Conservation (phyloP, 2,329 filamentous ascomycete genomes). For the Endothia cerciana region DNA sequence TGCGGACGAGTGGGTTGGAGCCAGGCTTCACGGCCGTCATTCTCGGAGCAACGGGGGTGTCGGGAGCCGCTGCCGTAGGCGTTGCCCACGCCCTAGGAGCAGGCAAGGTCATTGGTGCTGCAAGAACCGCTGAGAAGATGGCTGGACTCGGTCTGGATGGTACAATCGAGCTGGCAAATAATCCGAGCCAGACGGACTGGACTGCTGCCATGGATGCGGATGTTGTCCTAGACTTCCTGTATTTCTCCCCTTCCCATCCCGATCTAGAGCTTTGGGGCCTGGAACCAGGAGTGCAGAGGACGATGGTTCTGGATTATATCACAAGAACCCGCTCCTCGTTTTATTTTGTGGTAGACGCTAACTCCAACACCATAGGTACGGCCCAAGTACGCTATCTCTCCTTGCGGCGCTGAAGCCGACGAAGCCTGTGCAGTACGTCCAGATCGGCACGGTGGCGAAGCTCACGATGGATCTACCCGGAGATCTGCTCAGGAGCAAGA, state of each 20-base stretch:
- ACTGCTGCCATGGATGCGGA: slow-evolving; percentile 51
- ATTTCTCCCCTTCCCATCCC: neutral
- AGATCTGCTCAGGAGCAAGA: slow-evolving; percentile 50
- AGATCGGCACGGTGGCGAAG: slow-evolving; percentile 50
- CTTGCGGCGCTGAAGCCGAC: slow-evolving; percentile 45
- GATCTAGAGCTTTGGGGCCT: neutral
- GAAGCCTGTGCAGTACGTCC: slow-evolving; percentile 55
- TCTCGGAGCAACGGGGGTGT: slow-evolving; percentile 56
- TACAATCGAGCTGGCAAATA: slow-evolving; percentile 45
- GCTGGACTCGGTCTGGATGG: slow-evolving; percentile 51
- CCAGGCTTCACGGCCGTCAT: slow-evolving; percentile 53
- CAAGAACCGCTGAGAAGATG: slow-evolving; percentile 50
- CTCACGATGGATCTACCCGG: slow-evolving; percentile 46
- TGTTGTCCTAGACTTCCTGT: slow-evolving; percentile 60
- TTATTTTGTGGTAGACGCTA: neutral
- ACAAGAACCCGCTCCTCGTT: neutral
- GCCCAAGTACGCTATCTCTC: slow-evolving; percentile 46
- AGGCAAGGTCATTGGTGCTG: slow-evolving; percentile 53
- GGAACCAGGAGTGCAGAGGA: no score
- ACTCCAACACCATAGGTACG: slow-evolving; percentile 41
- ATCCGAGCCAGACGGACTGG: slow-evolving; percentile 49
- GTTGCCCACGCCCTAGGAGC: slow-evolving; percentile 54
- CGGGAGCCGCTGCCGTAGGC: slow-evolving; percentile 53
- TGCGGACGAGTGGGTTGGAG: slow-evolving; percentile 45
- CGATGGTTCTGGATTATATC: no score